A percentile compares a stretch with the other conserved stretches of the same genome.
These are phyloP conservation scores for Teratosphaeriaceae sp. DNA, from an alignment of 2,329 filamentous ascomycete species.

Conservation along the genomic window DNA sequence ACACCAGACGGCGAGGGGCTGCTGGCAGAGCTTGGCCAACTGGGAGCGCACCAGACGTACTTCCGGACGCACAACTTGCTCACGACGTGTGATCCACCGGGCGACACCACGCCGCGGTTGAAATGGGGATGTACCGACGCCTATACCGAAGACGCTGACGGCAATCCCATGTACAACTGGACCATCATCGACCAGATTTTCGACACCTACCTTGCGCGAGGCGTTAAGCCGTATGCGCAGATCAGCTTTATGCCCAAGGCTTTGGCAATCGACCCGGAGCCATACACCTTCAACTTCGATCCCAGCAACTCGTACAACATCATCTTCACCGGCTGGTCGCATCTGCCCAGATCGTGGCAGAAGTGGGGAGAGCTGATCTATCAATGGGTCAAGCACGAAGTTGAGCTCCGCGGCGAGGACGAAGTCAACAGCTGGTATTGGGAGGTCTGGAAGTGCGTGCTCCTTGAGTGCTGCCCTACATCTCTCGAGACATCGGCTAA, in stretches of 20 bases:
- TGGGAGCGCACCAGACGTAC: conserved; percentile 9
- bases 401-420: conserved; percentile 5
- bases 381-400: conserved; percentile 8
- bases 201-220: conserved; percentile 7
- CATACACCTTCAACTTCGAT: conserved; percentile 9
- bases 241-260: conserved; percentile 9
- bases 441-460: conserved; percentile 10
- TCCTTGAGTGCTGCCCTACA: no score
- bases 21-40: conserved; percentile 6
- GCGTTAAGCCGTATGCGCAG: conserved; percentile 9
- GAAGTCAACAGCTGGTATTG: conserved; percentile 11
- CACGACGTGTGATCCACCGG: conserved; percentile 7
- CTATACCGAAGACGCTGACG: conserved; percentile 9
- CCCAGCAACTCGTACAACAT: conserved; percentile 3
- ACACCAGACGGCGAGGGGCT: conserved; percentile 7
- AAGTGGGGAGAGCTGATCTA: conserved; percentile 11
- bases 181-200: conserved; percentile 10
- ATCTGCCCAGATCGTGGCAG: conserved; percentile 6
- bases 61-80: conserved; percentile 9
- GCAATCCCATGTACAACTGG: conserved; percentile 11
- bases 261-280: conserved; percentile 5
- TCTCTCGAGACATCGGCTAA: no score
- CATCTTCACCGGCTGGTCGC: conserved; percentile 7
- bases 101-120: conserved; percentile 2
- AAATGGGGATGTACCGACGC: conserved; percentile 11